Conservation (phyloP, 805 yeast genomes). For the Candida hispaniensis region DNA sequence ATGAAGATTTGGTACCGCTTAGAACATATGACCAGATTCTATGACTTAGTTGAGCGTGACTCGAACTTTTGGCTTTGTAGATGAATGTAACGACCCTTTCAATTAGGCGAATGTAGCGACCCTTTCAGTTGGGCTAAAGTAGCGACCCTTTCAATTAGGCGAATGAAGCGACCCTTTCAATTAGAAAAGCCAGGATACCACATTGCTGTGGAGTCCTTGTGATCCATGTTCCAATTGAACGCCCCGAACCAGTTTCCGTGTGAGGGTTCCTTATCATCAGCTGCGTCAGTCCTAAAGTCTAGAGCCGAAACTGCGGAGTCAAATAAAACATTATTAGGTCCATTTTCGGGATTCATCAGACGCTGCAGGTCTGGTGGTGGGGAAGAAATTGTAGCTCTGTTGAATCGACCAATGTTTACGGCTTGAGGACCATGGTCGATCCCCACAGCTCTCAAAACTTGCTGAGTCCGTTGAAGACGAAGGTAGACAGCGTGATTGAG, state of each 20-base stretch:
- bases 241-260: conserved; percentile 14
- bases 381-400: conserved; percentile 10
- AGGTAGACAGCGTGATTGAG: conserved; percentile 42
- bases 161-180: no score
- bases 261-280: conserved; percentile 4
- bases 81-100: no score
- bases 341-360: conserved; percentile 13
- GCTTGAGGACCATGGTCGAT: conserved; percentile 44
- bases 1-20: no score
- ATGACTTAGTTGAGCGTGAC: no score
- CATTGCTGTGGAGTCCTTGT: no score
- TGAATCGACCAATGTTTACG: conserved; percentile 32
- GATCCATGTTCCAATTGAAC: conserved; percentile 14
- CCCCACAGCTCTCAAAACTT: conserved; percentile 34
- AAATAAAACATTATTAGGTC: conserved; percentile 4
- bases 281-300: no score
- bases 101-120: no score
- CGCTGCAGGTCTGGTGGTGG: conserved; percentile 13
- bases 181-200: no score
- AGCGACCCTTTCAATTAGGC: no score
- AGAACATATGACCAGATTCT: no score
- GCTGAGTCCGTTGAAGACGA: conserved; percentile 35
- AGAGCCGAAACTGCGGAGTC: conserved; percentile 5
- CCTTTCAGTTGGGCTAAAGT: no score
- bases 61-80: no score